Evolutionary conservation across 2,329 filamentous ascomycete species (phyloP).

Genomic region (Hypoxylon sp.): DNA sequence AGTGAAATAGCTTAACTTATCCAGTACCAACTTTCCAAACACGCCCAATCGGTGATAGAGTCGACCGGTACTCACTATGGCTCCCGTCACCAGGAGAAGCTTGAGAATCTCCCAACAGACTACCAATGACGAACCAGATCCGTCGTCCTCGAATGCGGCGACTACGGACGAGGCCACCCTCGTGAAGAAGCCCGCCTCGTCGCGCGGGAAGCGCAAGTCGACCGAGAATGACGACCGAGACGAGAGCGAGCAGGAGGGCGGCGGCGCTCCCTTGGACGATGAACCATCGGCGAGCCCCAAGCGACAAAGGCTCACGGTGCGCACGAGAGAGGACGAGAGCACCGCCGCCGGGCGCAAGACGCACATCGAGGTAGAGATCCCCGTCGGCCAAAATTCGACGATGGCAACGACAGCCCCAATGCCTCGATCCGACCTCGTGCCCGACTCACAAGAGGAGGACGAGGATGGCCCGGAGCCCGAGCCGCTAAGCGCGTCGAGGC

Average conservation of each 20-base stretch:
- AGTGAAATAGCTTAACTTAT: not conserved
- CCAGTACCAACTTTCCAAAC: not conserved
- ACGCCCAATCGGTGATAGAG: not conserved
- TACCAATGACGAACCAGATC: constrained; percentile 1
- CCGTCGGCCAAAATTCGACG: constrained; percentile 29
- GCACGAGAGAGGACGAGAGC: constrained; percentile 33
- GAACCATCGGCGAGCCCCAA: constrained; percentile 27
- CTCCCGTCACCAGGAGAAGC: constrained; percentile 40
- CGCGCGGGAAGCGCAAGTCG: constrained; percentile 35
- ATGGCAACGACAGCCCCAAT: too few species aligned
- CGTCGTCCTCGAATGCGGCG: not conserved
- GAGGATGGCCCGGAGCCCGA: constrained; percentile 24
- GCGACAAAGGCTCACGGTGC: constrained; percentile 38
- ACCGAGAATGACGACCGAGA: constrained; percentile 12
- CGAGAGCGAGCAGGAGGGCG: constrained; percentile 1
- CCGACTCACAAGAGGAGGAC: constrained; percentile 37
- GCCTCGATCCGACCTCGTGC: constrained; percentile 28
- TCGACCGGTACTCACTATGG: constrained; percentile 28
- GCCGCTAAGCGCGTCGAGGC: constrained; percentile 43
- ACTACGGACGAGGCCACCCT: constrained; percentile 12
- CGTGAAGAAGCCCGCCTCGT: constrained; percentile 24
- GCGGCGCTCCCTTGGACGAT: not conserved
- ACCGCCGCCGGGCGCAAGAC: constrained; percentile 24
- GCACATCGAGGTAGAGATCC: constrained; percentile 39
- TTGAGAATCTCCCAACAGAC: constrained; percentile 22